Evolutionary conservation across 805 yeast genomes (phyloP).

Genomic region (Barnettozyma pratensis): DNA sequence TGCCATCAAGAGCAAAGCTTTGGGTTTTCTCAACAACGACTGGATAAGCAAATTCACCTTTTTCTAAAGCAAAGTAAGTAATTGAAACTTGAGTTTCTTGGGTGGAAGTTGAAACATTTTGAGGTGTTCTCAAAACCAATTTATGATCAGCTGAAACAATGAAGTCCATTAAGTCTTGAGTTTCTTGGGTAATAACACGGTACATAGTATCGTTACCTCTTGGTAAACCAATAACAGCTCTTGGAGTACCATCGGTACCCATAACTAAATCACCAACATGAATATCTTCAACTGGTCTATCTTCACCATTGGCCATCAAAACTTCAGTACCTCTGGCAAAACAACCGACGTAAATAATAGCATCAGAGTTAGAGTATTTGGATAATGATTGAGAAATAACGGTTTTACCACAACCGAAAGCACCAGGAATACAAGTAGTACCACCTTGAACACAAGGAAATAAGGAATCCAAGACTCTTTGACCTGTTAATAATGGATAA

Average conservation of each 20-base stretch:
- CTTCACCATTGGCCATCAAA: conserved; percentile 39
- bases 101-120: conserved; percentile 15
- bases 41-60: conserved; percentile 16
- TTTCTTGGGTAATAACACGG: conserved; percentile 27
- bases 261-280: conserved; percentile 34
- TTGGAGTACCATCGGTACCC: conserved; percentile 39
- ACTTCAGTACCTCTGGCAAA: conserved; percentile 36
- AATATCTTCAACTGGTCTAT: conserved; percentile 30
- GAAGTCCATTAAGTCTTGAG: conserved; percentile 22
- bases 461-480: conserved; percentile 94
- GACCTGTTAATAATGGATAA: conserved; percentile 95
- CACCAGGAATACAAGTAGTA: conserved; percentile 99
- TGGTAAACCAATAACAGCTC: conserved; percentile 35
- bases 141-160: conserved; percentile 35
- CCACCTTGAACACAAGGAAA: conserved; percentile 99
- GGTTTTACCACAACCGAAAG: conserved; percentile 99
- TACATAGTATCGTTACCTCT: conserved; percentile 41
- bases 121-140: conserved; percentile 34
- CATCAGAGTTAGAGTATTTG: conserved; percentile 95
- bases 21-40: neutral
- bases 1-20: conserved; percentile 13
- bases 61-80: conserved; percentile 19
- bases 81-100: conserved; percentile 19
- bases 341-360: conserved; percentile 89
- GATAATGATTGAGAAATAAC: conserved; percentile 97